phyloP scores from a whole-genome alignment of 2,329 filamentous ascomycete genomes.

The Xylaria polymorpha region DNA sequence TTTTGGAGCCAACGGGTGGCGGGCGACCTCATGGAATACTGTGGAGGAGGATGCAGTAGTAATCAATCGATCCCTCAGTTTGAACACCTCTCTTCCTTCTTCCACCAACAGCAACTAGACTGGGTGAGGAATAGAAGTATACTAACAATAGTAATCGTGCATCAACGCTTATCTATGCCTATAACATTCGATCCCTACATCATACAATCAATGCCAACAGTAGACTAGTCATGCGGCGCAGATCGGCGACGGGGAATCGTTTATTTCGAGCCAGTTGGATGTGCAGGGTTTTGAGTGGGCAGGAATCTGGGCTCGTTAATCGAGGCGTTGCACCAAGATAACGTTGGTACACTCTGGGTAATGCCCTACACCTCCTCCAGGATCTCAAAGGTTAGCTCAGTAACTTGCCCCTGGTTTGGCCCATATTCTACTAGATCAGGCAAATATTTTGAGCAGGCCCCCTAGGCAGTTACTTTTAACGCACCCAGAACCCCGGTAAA shows the following conservation, averaged over 20 bases:
- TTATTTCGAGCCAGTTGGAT: not conserved
- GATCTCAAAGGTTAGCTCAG: too few relatives aligned
- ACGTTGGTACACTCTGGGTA: slow-evolving; percentile 1
- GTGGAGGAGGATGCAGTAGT: not conserved
- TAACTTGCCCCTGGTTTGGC: too few relatives aligned
- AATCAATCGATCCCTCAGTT: not conserved
- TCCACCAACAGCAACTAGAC: not conserved
- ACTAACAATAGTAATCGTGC: slow-evolving; percentile 10
- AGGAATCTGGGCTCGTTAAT: not conserved
- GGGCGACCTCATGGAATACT: not conserved
- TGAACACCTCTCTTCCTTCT: not conserved
- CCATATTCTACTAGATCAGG: too few relatives aligned
- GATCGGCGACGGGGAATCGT: not conserved
- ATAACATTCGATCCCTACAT: slow-evolving; percentile 4
- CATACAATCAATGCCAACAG: slow-evolving; percentile 1
- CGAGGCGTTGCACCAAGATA: not conserved
- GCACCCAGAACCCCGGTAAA: too few relatives aligned
- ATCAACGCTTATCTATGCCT: slow-evolving; percentile 7
- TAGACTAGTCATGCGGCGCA: not conserved
- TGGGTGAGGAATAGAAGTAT: slow-evolving; percentile 1
- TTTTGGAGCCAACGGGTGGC: not conserved
- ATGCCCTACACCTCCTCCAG: too few relatives aligned
- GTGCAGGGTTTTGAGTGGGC: not conserved
- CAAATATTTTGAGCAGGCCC: too few relatives aligned
- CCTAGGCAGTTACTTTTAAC: too few relatives aligned